Evolutionary conservation across 1,284 basidiomycete species (phyloP).

Genomic region (Mrakiaceae sp.): DNA sequence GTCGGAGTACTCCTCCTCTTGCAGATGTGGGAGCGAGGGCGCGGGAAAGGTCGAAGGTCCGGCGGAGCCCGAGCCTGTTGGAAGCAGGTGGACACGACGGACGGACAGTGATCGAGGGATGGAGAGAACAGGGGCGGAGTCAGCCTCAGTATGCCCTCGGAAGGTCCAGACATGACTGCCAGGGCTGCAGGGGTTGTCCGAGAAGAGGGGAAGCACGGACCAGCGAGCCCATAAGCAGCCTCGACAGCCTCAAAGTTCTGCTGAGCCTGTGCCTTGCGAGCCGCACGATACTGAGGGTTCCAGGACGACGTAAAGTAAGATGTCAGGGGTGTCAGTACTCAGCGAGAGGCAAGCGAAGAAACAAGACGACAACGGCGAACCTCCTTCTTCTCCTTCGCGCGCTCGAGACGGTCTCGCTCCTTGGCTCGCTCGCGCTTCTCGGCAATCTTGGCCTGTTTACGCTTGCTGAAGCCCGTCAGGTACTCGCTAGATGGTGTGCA

Average conservation of each 20-base stretch:
- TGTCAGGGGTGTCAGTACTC: background rate
- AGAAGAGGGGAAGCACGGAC: too few species aligned
- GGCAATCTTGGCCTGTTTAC: slow-evolving; percentile 36
- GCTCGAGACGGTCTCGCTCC: slow-evolving; percentile 32
- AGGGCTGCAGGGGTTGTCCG: too few species aligned
- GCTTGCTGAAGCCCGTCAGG: slow-evolving; percentile 35
- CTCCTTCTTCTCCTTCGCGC: slow-evolving; percentile 31
- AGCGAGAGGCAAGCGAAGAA: background rate
- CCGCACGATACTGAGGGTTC: slow-evolving; percentile 2
- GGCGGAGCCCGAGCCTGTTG: background rate
- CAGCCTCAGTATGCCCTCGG: background rate
- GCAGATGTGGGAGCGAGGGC: slow-evolving; percentile 10
- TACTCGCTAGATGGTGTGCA: slow-evolving; percentile 27
- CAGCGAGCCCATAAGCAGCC: slow-evolving; percentile 4
- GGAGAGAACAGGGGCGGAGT: background rate
- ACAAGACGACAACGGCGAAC: slow-evolving; percentile 20
- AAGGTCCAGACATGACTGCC: too few species aligned
- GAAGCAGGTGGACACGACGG: background rate
- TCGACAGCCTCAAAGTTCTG: slow-evolving; percentile 15
- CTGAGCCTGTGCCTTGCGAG: slow-evolving; percentile 9
- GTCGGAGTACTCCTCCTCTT: slow-evolving; percentile 32
- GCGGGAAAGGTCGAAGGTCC: slow-evolving; percentile 15
- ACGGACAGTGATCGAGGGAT: background rate
- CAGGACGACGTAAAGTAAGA: background rate
- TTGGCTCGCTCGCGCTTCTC: slow-evolving; percentile 31